Percentiles rank a stretch among this genome's conserved stretches.
Evolutionary conservation across 495 filamentous ascomycete genomes (phyloP).

Genomic region (Clavariopsis aquatica): DNA sequence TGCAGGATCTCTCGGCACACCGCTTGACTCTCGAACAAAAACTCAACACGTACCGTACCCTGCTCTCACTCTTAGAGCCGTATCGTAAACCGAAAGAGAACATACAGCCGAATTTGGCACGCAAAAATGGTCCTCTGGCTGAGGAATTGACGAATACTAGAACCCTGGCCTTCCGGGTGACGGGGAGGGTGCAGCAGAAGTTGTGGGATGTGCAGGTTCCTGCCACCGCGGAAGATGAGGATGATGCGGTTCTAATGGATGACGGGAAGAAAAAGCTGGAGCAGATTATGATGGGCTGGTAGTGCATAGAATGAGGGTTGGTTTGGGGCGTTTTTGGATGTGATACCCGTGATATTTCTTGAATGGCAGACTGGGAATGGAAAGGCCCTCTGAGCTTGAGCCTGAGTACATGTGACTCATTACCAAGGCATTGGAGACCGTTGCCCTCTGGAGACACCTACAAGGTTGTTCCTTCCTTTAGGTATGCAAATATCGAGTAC

Average conservation of each 20-base stretch:
- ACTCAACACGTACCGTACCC: constrained; percentile 57
- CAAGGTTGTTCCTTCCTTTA: no score
- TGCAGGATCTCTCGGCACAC: constrained; percentile 55
- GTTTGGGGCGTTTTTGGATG: not conserved
- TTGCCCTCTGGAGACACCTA: no score
- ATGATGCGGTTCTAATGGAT: constrained; percentile 45
- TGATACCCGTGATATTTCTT: not conserved
- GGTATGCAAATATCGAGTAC: no score
- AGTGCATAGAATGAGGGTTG: not conserved
- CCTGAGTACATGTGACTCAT: not conserved
- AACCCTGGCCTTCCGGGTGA: constrained; percentile 70
- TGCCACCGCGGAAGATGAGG: constrained; percentile 33
- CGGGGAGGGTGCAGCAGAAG: constrained; percentile 56
- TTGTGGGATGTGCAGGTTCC: constrained; percentile 44
- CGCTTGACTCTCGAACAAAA: constrained; percentile 57
- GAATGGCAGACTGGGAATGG: not conserved
- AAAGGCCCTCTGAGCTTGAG: not conserved
- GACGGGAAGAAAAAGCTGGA: constrained; percentile 46
- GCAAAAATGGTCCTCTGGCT: constrained; percentile 70
- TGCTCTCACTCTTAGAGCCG: constrained; percentile 60
- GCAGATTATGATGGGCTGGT: constrained; percentile 28
- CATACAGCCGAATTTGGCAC: constrained; percentile 78
- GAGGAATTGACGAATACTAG: constrained; percentile 75
- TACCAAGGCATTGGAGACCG: no score
- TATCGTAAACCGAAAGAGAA: constrained; percentile 57